Conservation (phyloP, 2,329 filamentous ascomycete genomes). For the Cercospora canescens region DNA sequence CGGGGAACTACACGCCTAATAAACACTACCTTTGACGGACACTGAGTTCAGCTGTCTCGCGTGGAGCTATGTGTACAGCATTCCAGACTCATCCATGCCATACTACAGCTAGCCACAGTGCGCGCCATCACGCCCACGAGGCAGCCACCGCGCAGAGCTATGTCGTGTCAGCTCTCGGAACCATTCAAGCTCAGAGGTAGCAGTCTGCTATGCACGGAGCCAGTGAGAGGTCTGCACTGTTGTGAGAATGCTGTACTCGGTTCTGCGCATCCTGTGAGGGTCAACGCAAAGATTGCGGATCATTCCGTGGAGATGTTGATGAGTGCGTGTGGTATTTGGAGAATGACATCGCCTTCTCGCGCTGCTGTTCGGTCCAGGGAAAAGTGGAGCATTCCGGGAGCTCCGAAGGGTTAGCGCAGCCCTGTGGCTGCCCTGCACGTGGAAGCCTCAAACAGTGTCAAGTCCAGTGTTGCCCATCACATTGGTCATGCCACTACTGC, state of each 20-base stretch:
- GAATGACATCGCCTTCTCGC: neutral
- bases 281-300: too few species aligned
- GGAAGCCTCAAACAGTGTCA: neutral
- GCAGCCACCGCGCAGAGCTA: conserved; percentile 4
- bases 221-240: neutral
- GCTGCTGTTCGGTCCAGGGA: neutral
- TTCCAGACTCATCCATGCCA: neutral
- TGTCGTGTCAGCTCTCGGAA: neutral
- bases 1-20: neutral
- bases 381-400: neutral
- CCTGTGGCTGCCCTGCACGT: neutral
- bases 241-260: neutral
- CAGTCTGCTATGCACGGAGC: neutral
- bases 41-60: neutral
- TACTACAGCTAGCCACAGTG: conserved; percentile 2
- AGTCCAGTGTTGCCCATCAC: neutral
- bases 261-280: too few species aligned
- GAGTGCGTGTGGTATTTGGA: neutral
- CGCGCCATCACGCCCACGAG: conserved; percentile 4
- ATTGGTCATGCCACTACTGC: neutral
- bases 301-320: too few species aligned
- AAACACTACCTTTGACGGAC: neutral
- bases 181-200: neutral
- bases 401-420: neutral
- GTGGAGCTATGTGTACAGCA: neutral